These are phyloP conservation scores for Flaveria sonorensis DNA, from an alignment of 129 eudicot genomes.

Conservation along the genomic window DNA sequence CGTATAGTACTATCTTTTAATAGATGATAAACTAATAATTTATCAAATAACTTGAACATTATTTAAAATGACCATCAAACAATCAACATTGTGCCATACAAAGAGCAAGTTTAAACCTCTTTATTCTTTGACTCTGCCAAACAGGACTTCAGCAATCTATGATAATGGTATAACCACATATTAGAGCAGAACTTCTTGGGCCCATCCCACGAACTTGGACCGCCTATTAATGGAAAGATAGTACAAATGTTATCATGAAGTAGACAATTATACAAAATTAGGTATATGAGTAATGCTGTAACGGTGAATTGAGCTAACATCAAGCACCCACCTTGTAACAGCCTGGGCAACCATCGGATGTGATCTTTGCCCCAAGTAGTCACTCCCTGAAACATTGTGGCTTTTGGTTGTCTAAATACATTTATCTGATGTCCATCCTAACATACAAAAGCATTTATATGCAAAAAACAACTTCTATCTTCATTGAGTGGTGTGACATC, in stretches of 20 bases:
- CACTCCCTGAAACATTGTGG: conserved; percentile 95
- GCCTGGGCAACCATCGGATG: conserved; percentile 79
- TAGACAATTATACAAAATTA: neutral
- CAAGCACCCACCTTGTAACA: conserved; percentile 58
- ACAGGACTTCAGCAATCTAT: conserved; percentile 68
- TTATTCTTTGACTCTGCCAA: conserved; percentile 80
- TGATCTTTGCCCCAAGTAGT: conserved; percentile 89
- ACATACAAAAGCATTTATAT: too few species aligned
- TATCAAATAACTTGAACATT: neutral
- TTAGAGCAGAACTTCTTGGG: conserved; percentile 94
- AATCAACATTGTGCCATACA: neutral
- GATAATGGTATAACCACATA: conserved; percentile 95
- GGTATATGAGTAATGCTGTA: neutral
- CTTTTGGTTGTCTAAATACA: conserved; percentile 28
- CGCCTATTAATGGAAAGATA: conserved; percentile 47
- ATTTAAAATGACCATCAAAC: neutral
- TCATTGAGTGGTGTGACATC: too few species aligned
- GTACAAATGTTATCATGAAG: neutral
- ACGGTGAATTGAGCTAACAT: neutral
- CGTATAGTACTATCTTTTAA: neutral
- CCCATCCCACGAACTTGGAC: conserved; percentile 94
- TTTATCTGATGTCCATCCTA: too few species aligned
- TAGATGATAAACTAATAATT: neutral
- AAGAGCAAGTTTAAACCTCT: conserved; percentile 58
- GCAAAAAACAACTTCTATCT: too few species aligned